A percentile compares a stretch with the other conserved stretches of the same genome.
phyloP scores from a whole-genome alignment of 1,139 yeast species.

The Suhomyces taliae region DNA sequence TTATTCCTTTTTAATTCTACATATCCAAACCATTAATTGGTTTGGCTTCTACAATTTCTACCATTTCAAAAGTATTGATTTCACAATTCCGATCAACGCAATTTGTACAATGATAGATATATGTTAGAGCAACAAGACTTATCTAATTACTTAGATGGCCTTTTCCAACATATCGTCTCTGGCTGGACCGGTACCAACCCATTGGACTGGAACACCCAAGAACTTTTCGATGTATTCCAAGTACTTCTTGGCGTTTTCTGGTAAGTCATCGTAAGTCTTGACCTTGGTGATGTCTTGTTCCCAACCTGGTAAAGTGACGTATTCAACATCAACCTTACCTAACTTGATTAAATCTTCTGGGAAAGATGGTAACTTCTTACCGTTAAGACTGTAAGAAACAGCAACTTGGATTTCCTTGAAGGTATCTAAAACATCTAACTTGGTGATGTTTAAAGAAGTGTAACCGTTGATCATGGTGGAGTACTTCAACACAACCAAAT shows the following conservation, averaged over 20 bases:
- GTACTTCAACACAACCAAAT: conserved; percentile 89
- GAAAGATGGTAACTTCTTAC: conserved; percentile 72
- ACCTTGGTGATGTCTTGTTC: conserved; percentile 75
- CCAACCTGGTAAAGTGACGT: conserved; percentile 95
- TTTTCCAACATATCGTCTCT: conserved; percentile 79
- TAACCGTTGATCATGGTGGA: conserved; percentile 91
- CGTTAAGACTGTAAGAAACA: conserved; percentile 75
- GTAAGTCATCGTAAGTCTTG: conserved; percentile 72
- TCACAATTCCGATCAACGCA: no score
- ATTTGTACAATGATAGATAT: no score
- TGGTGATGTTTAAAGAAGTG: conserved; percentile 91
- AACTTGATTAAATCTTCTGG: conserved; percentile 86
- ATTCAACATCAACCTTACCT: conserved; percentile 88
- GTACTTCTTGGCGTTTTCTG: conserved; percentile 83
- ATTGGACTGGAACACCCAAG: conserved; percentile 79
- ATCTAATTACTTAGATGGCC: conserved; percentile 14
- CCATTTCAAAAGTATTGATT: no score
- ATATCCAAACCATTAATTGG: no score
- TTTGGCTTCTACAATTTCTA: no score
- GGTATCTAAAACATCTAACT: conserved; percentile 89
- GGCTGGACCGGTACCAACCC: conserved; percentile 99
- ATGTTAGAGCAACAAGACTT: not conserved
- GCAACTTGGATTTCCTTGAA: conserved; percentile 88
- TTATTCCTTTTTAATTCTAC: no score
- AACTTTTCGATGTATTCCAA: conserved; percentile 82